Evolutionary conservation across 208 protist species (phyloP).

Genomic region (Trypanosoma boissoni): DNA sequence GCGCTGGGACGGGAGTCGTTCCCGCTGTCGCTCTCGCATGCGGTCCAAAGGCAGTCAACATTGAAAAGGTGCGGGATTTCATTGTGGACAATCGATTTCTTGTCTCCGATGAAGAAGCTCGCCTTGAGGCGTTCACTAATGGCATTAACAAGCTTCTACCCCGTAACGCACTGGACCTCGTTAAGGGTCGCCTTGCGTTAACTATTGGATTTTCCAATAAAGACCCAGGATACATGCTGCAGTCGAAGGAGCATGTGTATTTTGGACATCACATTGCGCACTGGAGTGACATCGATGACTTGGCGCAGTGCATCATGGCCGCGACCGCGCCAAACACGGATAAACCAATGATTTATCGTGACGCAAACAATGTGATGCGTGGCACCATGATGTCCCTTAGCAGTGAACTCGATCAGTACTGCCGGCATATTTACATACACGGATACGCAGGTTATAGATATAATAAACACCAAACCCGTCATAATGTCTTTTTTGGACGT

Average conservation of each 20-base stretch:
- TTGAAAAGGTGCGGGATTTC: slow-evolving; percentile 80
- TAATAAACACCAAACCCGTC: slow-evolving; percentile 77
- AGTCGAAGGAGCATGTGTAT: slow-evolving; percentile 76
- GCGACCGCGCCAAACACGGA: slow-evolving; percentile 82
- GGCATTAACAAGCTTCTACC: slow-evolving; percentile 80
- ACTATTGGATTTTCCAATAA: slow-evolving; percentile 86
- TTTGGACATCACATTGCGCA: slow-evolving; percentile 89
- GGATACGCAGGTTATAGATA: slow-evolving; percentile 75
- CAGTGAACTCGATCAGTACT: slow-evolving; percentile 88
- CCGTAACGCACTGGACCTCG: slow-evolving; percentile 62
- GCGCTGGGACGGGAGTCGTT: slow-evolving; percentile 75
- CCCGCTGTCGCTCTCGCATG: slow-evolving; percentile 81
- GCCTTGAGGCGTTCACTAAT: slow-evolving; percentile 58
- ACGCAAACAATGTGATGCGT: slow-evolving; percentile 84
- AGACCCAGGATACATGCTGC: slow-evolving; percentile 80
- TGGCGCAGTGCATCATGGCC: slow-evolving; percentile 81
- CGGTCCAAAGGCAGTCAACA: slow-evolving; percentile 56
- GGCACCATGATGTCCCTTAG: slow-evolving; percentile 88
- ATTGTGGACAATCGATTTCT: slow-evolving; percentile 76
- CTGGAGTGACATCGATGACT: slow-evolving; percentile 70
- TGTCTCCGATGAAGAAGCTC: slow-evolving; percentile 74
- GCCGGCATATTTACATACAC: slow-evolving; percentile 88
- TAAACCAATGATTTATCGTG: slow-evolving; percentile 82
- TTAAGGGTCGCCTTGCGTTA: slow-evolving; percentile 73
- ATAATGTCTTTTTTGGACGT: slow-evolving; percentile 84